These are phyloP conservation scores for Diaporthe citrichinensis DNA, from an alignment of 2,329 filamentous ascomycete species.

Conservation along the genomic window DNA sequence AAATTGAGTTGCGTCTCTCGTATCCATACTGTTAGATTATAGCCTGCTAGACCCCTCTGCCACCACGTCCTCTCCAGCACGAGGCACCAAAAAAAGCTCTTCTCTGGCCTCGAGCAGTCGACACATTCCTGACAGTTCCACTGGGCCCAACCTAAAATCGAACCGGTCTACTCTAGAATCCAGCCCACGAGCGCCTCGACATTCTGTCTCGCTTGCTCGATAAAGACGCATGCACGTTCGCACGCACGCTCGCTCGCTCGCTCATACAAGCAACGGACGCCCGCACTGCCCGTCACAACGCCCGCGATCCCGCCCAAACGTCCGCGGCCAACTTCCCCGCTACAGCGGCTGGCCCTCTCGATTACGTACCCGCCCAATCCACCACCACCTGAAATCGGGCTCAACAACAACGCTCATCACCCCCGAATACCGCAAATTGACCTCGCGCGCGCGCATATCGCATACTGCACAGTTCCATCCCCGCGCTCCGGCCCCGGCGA, in stretches of 20 bases:
- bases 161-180: constrained; percentile 17
- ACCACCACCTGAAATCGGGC: constrained; percentile 19
- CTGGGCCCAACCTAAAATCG: constrained; percentile 20
- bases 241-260: not conserved
- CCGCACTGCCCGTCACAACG: constrained; percentile 6
- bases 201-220: constrained; percentile 18
- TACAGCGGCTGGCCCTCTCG: constrained; percentile 14
- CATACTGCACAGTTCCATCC: constrained; percentile 13
- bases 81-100: constrained; percentile 27
- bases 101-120: constrained; percentile 13
- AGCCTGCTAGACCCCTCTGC: constrained; percentile 9
- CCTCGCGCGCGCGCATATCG: constrained; percentile 3
- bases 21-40: constrained; percentile 30
- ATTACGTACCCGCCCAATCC: constrained; percentile 27
- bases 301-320: constrained; percentile 9
- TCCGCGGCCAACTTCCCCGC: constrained; percentile 27
- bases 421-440: constrained; percentile 3
- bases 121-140: constrained; percentile 25
- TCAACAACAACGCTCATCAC: constrained; percentile 9
- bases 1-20: constrained; percentile 27
- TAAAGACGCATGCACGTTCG: constrained; percentile 9
- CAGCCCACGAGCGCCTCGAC: constrained; percentile 19
- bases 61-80: constrained; percentile 5
- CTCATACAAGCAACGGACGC: not conserved
- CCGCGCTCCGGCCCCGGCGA: constrained; percentile 14